Base-by-base conservation (phyloP, 306 rosid species). In the Corylus heterophylla region DNA sequence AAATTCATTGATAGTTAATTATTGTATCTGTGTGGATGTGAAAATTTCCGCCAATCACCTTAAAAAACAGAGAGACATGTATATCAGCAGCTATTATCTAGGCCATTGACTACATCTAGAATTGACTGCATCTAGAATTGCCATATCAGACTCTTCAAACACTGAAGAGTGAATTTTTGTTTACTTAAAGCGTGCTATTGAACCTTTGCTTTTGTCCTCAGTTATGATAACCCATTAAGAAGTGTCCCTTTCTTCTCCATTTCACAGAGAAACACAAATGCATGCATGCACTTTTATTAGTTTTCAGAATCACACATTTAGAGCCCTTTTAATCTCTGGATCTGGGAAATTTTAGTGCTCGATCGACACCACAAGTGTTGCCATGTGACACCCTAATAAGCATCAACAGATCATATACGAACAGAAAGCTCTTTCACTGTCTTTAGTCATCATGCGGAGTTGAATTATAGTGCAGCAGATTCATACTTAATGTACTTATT, bases 401-500 rank as follows among this genome's bases (percentile, higher is more conserved):
- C 14, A 35, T 63, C 20, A 12, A 12, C 4, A 6, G 69, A 13
- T 63, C 14, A 29, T 27, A 13, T 29, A 63, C 5, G 69, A 39
- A 31, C 0, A 16, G n/a, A 63, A 31, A 13, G 17, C 39, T 14
- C 10, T 31, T 63, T 31, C 18, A 31, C 45, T 63, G 39, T 35
- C 69, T 63, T 9, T 29, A 8, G 39, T 62, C 31, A 42, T 42
- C 17, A 67, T 18, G 17, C 10, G 29, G 25, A 67, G 18, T 67
- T 67, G 27, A 67, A 18, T 42, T n/a, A 27, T 39, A 39, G 48
- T 42, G 51, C 51, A 18, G 72, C 42, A 67, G 72, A 67, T 63
- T 69, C 78, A 44, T 69, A 62, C 47, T 39, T 11, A 76, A 74
- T 52, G 55, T 29, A 4, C 3, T 37, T 42, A 5, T 76, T 74